Evolutionary conservation across 2,329 filamentous ascomycete species (phyloP), one percentile per base, ranked within the genome.

Genomic region (Fusarium praegraminearum): DNA sequence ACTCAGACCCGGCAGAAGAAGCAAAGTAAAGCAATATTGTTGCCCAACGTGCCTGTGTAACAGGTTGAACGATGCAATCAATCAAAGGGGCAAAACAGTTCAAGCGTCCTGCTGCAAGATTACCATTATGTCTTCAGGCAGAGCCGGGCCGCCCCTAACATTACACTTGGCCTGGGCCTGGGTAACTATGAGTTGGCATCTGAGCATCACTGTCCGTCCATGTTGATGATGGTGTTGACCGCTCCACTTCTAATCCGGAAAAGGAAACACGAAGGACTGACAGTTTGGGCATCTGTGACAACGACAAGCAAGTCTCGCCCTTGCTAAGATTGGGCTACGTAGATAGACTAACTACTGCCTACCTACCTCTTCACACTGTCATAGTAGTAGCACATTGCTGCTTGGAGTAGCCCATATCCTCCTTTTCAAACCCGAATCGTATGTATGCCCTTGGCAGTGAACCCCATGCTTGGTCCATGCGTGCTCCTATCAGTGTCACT

Each of bases 381-480:
- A 22, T 59, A 41, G 51, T 59, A 41, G 51, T 58, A 51, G 55
- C 33, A 62, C 36, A 40, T 49, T 44, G 32, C 38, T 59, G 40
- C 57, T 43, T 51, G 51, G 44, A 50, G 53, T 57, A 52, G 20
- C 43, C 30, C 41, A 50, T 59, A 50, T 59, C 44, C 30, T 61
- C 43, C 53, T 58, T 58, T 61, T 38, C 28, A 57, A 46, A 32
- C 44, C 28, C 11, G 9, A 30, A 15, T 22, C 28, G 35, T 50
- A 58, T 57, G 63, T 50, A 58, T 57, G 63, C 50, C 65, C 52
- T 63, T 49, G 43, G 33, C 41, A 58, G 45, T 66, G 56, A 33
- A 64, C 26, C 67, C 57, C 50, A 54, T 22, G 26, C n/a, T 46
- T 64, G 67, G 57, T 28, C 67, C 57, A 59, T 69, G 67, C 67